Conservation (phyloP, 1,284 basidiomycete species). For the Naganishia albida region DNA sequence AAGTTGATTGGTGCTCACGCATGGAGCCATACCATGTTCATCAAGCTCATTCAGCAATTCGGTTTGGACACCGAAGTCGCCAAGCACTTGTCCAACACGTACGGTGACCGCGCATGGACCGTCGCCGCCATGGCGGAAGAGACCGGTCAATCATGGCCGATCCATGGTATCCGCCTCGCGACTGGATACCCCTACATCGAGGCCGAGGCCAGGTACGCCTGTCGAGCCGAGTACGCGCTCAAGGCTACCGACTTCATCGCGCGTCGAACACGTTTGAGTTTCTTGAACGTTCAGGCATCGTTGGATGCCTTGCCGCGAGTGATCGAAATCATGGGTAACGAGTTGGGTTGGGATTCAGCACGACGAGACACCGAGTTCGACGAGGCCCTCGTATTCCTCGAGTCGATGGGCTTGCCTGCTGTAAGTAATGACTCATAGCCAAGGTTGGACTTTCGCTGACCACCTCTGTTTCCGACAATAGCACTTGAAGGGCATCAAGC, state of each 20-base stretch:
- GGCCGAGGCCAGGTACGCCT: conserved; percentile 89
- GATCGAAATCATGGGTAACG: conserved; percentile 86
- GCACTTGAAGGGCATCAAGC: conserved; percentile 41
- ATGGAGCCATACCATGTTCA: conserved; percentile 96
- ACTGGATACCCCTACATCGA: conserved; percentile 86
- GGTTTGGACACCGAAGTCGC: conserved; percentile 91
- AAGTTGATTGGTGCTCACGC: conserved; percentile 90
- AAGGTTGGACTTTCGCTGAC: conserved; percentile 5
- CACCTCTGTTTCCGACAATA: conserved; percentile 3
- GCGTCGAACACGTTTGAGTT: conserved; percentile 84
- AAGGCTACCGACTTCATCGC: conserved; percentile 90
- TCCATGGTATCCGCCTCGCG: conserved; percentile 77
- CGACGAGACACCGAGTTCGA: conserved; percentile 65
- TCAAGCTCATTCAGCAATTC: conserved; percentile 88
- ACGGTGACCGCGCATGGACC: conserved; percentile 95
- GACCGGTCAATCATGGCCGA: conserved; percentile 73
- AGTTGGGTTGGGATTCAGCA: conserved; percentile 72
- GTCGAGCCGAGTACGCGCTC: conserved; percentile 85
- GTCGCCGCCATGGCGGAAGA: conserved; percentile 79
- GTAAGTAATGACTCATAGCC: conserved; percentile 50
- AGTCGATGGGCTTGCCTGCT: conserved; percentile 71
- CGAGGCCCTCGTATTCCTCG: conserved; percentile 66
- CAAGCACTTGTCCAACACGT: conserved; percentile 81
- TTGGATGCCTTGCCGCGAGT: conserved; percentile 81
- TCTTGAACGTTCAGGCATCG: conserved; percentile 87